These are phyloP conservation scores for Usnea hakonensis DNA, from an alignment of 495 filamentous ascomycete genomes.

Conservation along the genomic window DNA sequence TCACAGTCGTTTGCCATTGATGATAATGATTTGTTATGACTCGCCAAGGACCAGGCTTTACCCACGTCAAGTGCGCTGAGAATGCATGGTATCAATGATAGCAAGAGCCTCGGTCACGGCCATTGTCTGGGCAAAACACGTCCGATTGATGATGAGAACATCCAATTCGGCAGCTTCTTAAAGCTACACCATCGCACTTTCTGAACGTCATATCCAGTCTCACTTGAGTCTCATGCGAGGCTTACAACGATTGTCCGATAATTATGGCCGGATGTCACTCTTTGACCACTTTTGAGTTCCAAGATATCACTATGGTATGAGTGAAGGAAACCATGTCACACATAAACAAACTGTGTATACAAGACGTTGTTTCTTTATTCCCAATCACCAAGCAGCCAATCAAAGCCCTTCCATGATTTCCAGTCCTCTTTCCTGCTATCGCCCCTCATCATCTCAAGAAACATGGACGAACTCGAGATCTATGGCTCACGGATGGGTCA, in stretches of 20 bases:
- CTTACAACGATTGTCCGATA: neutral
- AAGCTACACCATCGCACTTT: neutral
- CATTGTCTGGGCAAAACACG: neutral
- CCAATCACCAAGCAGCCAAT: too few relatives aligned
- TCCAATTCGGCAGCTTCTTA: neutral
- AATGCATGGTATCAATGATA: neutral
- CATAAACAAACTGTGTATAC: too few relatives aligned
- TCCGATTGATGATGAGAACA: neutral
- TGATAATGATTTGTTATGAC: neutral
- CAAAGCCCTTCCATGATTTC: too few relatives aligned
- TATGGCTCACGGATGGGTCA: too few relatives aligned
- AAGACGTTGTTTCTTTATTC: too few relatives aligned
- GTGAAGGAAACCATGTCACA: too few relatives aligned
- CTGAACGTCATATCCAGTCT: neutral
- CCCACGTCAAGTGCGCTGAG: neutral
- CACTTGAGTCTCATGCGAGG: neutral
- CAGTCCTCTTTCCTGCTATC: too few relatives aligned
- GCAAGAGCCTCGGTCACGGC: neutral
- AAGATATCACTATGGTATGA: neutral
- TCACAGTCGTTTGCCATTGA: neutral
- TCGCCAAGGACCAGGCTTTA: neutral
- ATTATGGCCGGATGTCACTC: neutral
- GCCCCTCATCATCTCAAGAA: too few relatives aligned
- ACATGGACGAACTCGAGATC: too few relatives aligned
- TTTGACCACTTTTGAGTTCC: neutral